Base-by-base conservation (phyloP, 371 early-diverging fungal species). In the Lichtheimia ramosa region DNA sequence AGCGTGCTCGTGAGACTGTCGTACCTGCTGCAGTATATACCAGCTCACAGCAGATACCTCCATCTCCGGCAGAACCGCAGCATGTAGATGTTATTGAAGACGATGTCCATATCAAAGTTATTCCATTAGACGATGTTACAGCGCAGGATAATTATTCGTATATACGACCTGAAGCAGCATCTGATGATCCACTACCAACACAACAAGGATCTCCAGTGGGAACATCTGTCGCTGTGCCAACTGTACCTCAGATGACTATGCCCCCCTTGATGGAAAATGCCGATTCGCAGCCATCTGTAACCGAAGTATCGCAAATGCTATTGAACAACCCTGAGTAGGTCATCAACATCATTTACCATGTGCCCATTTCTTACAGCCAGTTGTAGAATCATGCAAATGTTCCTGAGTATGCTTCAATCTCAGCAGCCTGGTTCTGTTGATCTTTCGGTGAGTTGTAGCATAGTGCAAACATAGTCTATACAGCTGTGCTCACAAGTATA, bases 301-400 rank as follows among this genome's bases (percentile, higher is more conserved):
- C 12, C 5, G n/a, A 46, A 46, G 46, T 46, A 8, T 46, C 46
- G 21, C 46, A 46, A 21, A 46, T 46, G 46, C 46, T 46, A 21
- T 18, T 46, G n/a, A 46, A 46, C 10, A 46, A 46, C 2, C 46
- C 46, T 7, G n/a, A 14, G 46, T 46, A 46, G 6, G 46, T 18
- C 10, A 46, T 21, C 7, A 1, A 5, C 16, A 16, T 5, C 46
- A 6, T 8, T n/a, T 46, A 13, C 16, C 16, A 16, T 16, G 21
- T 46, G n/a, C 18, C 10, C 46, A 18, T 4, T 16, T 18, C 21
- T n/a, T 46, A 46, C 16, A n/a, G 5, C 16, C n/a, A 14, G n/a
- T 18, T 46, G 46, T 21, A 46, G 46, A 46, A 46, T 46, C 46
- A 46, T 46, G 46, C 46, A 46, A 16, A 46, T 46, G 46, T n/a